Evolutionary conservation across 768 basidiomycete species (phyloP), one percentile per base, ranked within the genome.

Genomic region (Agaricus sinodeliciosus): DNA sequence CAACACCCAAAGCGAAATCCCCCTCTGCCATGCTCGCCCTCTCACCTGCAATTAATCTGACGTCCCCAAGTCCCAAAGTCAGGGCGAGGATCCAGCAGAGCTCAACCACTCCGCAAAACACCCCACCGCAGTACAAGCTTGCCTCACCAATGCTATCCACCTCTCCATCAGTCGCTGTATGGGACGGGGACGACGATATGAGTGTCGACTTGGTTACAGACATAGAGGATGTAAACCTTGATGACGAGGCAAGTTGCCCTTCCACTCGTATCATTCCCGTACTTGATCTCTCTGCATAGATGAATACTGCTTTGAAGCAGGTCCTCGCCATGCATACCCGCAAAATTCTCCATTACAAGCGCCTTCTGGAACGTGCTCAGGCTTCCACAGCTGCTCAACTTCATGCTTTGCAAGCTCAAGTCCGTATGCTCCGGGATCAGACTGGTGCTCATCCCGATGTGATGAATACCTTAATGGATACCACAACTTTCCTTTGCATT

Each of bases 351-450:
- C 80, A 84, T 53, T 86, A 88, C 67, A 91, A 85, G 62, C 79
- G 90, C 1, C 74, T 93, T 1, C 76, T 93, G 11, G 90, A 93
- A 58, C 84, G 85, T 37, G 78, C 88, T 0, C 91, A 93, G 59
- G 81, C 85, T 2, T 81, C 83, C 8, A 76, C 85, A 1, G 87
- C 90, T 0, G 84, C 89, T 1, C 91, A 93, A 60, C 71, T 92
- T 1, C 90, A 93, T 60, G 90, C 91, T 0, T 71, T 94, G 0
- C 90, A 92, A 67, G 90, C 89, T 1, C 88, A 93, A 62, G 72
- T 90, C 3, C 74, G 81, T 11, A 71, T 88, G 25, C 70, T 92
- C 27, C 80, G 85, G 40, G 67, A 71, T 11, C 75, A 68, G 55
- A 55, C 66, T 36, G 60, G 57, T 13, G 56, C 60, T 37, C 57